Evolutionary conservation across 805 yeast genomes (phyloP).

Genomic region (Wickerhamiella kazuoi): DNA sequence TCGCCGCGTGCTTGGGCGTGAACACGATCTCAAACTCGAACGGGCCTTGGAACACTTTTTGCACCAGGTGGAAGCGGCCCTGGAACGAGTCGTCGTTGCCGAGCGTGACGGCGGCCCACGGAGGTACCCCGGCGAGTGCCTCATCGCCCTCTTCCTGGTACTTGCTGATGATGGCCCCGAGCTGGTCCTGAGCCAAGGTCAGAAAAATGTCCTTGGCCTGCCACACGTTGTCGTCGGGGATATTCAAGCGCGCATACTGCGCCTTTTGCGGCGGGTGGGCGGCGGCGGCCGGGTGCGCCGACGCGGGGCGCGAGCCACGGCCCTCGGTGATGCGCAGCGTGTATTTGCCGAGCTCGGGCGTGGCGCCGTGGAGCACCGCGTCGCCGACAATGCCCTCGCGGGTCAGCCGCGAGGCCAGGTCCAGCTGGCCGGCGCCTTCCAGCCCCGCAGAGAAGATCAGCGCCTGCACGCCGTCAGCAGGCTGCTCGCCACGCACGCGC

Average conservation of each 20-base stretch:
- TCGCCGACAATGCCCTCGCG: slow-evolving; percentile 20
- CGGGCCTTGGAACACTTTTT: slow-evolving; percentile 53
- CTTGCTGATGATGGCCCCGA: slow-evolving; percentile 28
- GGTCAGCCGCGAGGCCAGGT: slow-evolving; percentile 15
- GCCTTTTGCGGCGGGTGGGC: slow-evolving; percentile 24
- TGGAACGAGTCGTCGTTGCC: slow-evolving; percentile 35
- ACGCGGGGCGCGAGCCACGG: slow-evolving; percentile 25
- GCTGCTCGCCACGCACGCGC: slow-evolving; percentile 49
- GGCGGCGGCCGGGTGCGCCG: slow-evolving; percentile 32
- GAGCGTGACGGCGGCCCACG: slow-evolving; percentile 29
- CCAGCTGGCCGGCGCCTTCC: slow-evolving; percentile 35
- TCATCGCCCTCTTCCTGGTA: slow-evolving; percentile 20
- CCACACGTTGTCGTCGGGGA: slow-evolving; percentile 64
- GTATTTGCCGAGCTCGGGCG: slow-evolving; percentile 54
- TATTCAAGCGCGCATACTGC: slow-evolving; percentile 48
- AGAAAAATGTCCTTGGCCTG: slow-evolving; percentile 57
- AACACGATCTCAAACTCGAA: slow-evolving; percentile 60
- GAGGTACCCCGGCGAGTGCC: slow-evolving; percentile 17
- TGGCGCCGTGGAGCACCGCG: slow-evolving; percentile 31
- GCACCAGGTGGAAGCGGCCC: slow-evolving; percentile 69
- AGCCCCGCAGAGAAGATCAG: slow-evolving; percentile 65
- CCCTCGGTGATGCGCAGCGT: slow-evolving; percentile 42
- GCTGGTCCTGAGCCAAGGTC: slow-evolving; percentile 50
- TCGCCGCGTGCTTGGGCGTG: slow-evolving; percentile 24
- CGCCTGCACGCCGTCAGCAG: slow-evolving; percentile 29